These are phyloP conservation scores for Prunus campanulata DNA, from an alignment of 306 rosid species.

Conservation along the genomic window DNA sequence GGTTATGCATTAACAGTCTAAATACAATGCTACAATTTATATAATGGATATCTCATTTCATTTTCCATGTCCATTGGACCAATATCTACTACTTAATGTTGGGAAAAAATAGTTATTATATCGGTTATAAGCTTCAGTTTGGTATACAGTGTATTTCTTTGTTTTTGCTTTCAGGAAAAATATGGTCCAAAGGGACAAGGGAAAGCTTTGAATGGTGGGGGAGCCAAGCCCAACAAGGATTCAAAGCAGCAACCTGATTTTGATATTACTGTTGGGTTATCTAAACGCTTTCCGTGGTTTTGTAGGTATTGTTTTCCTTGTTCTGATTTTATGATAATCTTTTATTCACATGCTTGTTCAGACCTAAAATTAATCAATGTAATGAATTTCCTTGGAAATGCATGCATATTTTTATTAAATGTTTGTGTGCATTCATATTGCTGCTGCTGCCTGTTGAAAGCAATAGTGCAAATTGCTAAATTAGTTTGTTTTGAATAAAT, in stretches of 20 bases:
- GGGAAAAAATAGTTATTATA: not conserved
- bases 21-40: no score
- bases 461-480: not conserved
- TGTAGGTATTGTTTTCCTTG: conserved; percentile 54
- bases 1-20: not conserved
- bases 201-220: conserved; percentile 40
- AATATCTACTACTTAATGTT: not conserved
- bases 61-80: not conserved
- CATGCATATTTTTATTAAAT: not conserved
- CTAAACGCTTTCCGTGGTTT: conserved; percentile 94
- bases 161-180: conserved; percentile 60
- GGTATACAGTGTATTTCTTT: no score
- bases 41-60: not conserved
- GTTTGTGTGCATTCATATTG: not conserved
- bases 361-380: not conserved
- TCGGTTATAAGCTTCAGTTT: not conserved
- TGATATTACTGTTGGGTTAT: conserved; percentile 76
- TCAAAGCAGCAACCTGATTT: conserved; percentile 56
- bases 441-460: not conserved
- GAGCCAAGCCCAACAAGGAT: conserved; percentile 56
- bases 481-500: conserved; percentile 4
- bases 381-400: not conserved
- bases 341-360: not conserved
- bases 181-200: conserved; percentile 94
- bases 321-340: not conserved